Base-by-base conservation (phyloP, 78 protist species). In the Polysphondylium violaceum region DNA sequence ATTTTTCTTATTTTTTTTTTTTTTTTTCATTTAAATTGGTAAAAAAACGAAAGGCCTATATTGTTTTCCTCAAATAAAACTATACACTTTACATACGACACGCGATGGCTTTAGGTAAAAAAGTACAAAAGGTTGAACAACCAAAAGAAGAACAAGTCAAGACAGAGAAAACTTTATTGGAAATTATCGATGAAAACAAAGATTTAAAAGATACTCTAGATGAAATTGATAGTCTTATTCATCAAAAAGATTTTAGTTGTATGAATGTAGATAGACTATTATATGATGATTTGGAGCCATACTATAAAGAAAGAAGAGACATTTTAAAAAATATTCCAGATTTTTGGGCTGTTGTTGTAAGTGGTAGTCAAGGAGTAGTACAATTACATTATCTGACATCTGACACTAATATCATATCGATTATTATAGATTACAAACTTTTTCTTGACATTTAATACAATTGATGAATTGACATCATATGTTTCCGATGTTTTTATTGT, bases 281-380 rank as follows among this genome's bases (percentile, higher is more conserved):
- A 21, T 64, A 64, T 64, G 38, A 64, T 36, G 19, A 29, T 3
- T 41, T 47, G 1, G 72, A 64, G 38, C 47, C 72, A 64, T 64
- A 36, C 31, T 64, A 64, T 36, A 64, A 47, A 64, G 72, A 64
- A 64, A 64, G 72, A 64, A 64, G 72, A 64, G 27, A 16, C 31
- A 36, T 64, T 36, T 36, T 64, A 25, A 25, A 25, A 64, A 47
- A 64, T 21, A 64, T 64, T 1, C 72, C 72, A 35, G 47, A 64
- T 12, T 64, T 64, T 64, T 64, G 72, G 72, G 6, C 72, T 2
- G 38, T 47, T 64, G 21, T 64, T 64, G 72, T 64, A 64, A 5
- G 72, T 64, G 12, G 27, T 63, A 17, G 29, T 35, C 2, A n/a
- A n/a, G 14, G 21, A 51, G 2, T n/a, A n/a, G n/a, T n/a, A n/a